A percentile compares a stretch with the other conserved stretches of the same genome.
Conservation (phyloP, 106 monocot genomes). For the Dactylorhiza incarnata region DNA sequence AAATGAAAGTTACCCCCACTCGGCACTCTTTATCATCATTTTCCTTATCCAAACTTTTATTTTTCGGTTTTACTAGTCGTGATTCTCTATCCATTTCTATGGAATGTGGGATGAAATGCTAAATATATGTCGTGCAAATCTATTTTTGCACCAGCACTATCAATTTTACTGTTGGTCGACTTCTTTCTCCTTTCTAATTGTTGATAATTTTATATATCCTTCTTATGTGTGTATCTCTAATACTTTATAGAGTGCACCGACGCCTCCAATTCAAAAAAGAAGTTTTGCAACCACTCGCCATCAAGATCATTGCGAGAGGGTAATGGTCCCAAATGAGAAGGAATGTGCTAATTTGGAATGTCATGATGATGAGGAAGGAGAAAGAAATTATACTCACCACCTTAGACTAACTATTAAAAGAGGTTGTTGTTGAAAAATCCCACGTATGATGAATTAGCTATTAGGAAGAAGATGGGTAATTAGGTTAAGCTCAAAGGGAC, state of each 20-base stretch:
- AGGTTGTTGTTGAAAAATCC: not conserved
- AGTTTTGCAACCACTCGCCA: not conserved
- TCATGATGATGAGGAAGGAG: not conserved
- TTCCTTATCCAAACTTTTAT: too few species aligned
- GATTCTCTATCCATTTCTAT: too few species aligned
- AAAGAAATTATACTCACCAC: not conserved
- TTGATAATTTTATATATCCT: not conserved
- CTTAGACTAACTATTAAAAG: not conserved
- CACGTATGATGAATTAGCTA: not conserved
- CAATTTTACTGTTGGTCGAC: not conserved
- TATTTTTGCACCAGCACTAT: not conserved
- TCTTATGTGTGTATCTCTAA: not conserved
- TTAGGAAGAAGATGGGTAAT: too few species aligned
- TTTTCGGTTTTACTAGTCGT: too few species aligned
- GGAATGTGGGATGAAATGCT: too few species aligned
- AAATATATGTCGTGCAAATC: not conserved
- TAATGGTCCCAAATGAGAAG: not conserved
- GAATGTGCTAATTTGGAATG: not conserved
- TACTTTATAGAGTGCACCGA: not conserved
- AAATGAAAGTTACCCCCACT: too few species aligned
- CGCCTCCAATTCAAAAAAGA: not conserved
- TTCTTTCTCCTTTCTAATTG: not conserved
- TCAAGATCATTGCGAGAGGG: not conserved
- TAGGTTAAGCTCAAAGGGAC: too few species aligned
- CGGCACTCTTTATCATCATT: too few species aligned